Percentiles rank a stretch among this genome's conserved stretches.
phyloP scores from a whole-genome alignment of 306 rosid species.

The Oemleria cerasiformis region DNA sequence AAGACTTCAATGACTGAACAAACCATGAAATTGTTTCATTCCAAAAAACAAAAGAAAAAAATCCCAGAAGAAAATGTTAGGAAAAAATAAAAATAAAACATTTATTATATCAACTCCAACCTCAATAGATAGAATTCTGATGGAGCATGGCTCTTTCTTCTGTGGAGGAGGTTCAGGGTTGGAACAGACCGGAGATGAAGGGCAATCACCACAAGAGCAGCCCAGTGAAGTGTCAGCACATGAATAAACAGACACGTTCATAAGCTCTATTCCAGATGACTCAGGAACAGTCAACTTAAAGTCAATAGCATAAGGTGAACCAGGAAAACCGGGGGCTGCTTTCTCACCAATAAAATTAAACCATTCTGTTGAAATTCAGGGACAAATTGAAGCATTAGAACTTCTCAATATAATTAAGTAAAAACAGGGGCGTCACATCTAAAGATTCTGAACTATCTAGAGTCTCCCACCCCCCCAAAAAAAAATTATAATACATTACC shows the following conservation, averaged over 20 bases:
- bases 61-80: background rate
- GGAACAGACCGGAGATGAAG: conserved; percentile 70
- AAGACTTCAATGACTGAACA: conserved; percentile 15
- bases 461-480: conserved; percentile 15
- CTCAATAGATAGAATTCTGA: conserved; percentile 70
- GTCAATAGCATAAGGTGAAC: conserved; percentile 82
- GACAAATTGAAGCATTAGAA: conserved; percentile 33
- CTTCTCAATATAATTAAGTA: conserved; percentile 3
- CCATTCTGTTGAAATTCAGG: conserved; percentile 56
- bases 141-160: conserved; percentile 55
- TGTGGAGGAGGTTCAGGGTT: conserved; percentile 68
- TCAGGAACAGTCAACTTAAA: conserved; percentile 49
- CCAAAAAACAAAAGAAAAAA: conserved; percentile 11
- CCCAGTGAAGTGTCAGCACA: conserved; percentile 91
- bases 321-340: conserved; percentile 74
- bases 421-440: background rate
- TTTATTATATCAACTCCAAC: conserved; percentile 35
- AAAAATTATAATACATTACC: conserved; percentile 47
- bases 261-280: conserved; percentile 63
- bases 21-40: background rate
- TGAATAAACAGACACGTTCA: conserved; percentile 77
- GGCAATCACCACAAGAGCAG: conserved; percentile 99
- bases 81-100: conserved; percentile 16
- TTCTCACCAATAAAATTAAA: conserved; percentile 81
- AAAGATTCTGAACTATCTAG: background rate